Base-by-base conservation (phyloP, 768 basidiomycete genomes). In the Tricholoma flavovirens region DNA sequence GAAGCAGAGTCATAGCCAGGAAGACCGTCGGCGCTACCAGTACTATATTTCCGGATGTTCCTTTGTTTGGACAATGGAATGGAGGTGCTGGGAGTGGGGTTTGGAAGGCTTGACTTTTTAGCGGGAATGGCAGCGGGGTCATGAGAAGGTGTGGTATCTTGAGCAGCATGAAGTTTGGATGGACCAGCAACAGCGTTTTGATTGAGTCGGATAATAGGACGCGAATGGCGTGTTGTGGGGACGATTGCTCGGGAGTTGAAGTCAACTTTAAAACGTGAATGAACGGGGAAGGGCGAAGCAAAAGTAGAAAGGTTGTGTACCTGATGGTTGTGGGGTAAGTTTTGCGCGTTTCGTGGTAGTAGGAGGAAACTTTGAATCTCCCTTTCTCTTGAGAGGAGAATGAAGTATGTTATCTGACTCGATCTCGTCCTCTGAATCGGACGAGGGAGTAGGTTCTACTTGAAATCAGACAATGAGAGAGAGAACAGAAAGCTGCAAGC, bases 371-470 rank as follows among this genome's bases (percentile, higher is more conserved):
- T 51, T 48, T 9, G 7, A 15, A 24, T 9, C 2, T 0, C 55
- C 50, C 36, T 60, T 62, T 22, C 60, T 59, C 54, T 61, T 61
- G 11, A 59, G 48, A 21, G 49, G 24, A 4, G 22, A 10, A 30
- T 49, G 36, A 2, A 6, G 4, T 12, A 56, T 4, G n/a, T 53
- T 45, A 15, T 58, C 58, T 19, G 40, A 15, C 12, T 43, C 40
- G 10, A 49, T 26, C 11, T 49, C n/a, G 17, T 49, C 46, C 6
- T 30, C 46, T 9, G 26, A 30, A n/a, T 38, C 49, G 12, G 53
- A 56, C 11, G 56, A 59, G 17, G 62, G 57, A 24, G 43, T 45
- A 42, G 62, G 53, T 19, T 61, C 62, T 59, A 30, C 21, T 53
- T 2, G 10, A 42, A 15, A 36, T 30, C 11, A 36, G 19, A 36